Base-by-base conservation (phyloP, 2,329 filamentous ascomycete species). In the Aureobasidium melanogenum region DNA sequence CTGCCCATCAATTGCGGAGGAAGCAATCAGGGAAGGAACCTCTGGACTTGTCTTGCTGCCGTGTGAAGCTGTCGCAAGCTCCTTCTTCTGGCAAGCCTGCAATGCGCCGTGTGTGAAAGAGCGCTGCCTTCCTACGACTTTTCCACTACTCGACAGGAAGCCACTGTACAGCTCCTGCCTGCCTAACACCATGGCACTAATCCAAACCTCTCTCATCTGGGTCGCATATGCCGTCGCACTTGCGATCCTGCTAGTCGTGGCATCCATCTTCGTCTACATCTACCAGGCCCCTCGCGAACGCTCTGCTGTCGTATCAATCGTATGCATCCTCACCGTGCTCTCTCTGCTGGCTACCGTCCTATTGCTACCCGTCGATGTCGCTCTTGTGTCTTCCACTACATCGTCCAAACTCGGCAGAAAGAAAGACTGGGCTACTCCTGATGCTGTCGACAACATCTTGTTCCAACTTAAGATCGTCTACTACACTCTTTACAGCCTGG, bases 161-260 rank as follows among this genome's bases (percentile, higher is more conserved):
- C 54, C 38, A 9, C 6, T 14, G 28, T 17, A 24, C 26, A 36
- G 41, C 41, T 46, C 41, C 54, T 47, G 28, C 54, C 52, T 26
- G 26, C 26, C 17, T 7, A 8, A 10, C 54, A 66, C 62, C 65
- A 87, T 87, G 84, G 82, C 82, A 54, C 79, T 94, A 72, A 84
- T 97, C 64, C 91, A 95, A 73, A 88, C 88, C 60, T 90, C 89
- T 70, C 82, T 97, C 67, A 97, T 97, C 74, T 99, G 94, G 94
- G 86, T 94, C 64, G 85, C 92, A 59, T 99, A 97, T 74, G 90
- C 88, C 64, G 83, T 93, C 63, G 92, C 89, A 60, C 81, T 97
- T 54, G 86, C 74, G 63, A 77, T 96, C 60, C 84, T 93, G 64
- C 83, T 96, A 56, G 77, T 87, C 66, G 86, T 91, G 62, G 88